Evolutionary conservation across 768 basidiomycete species (phyloP), one percentile per base, ranked within the genome.

Genomic region (Serendipita sp.): DNA sequence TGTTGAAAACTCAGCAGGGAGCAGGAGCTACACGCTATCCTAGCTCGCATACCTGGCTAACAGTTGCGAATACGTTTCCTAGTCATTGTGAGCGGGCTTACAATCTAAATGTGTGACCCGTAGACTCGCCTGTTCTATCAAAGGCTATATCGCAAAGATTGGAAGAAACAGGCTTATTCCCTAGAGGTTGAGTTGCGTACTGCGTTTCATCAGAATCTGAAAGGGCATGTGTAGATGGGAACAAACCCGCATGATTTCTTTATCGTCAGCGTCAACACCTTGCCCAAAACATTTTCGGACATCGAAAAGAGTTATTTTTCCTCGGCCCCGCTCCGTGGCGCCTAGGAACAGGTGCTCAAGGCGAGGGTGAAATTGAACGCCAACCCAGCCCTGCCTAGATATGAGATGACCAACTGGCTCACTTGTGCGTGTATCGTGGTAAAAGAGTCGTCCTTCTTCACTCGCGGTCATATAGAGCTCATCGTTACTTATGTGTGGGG

Each of bases 401-500:
- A 60, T 18, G 16, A 60, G 30, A 60, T 60, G 56, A n/a, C 34
- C 34, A 36, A 32, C 36, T 11, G 56, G 56, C 8, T 66, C 68
- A 46, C 71, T 72, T 18, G 73, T 74, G 18, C 88, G 81, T 15
- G 75, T 74, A 70, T 90, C 88, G 66, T 85, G 82, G 41, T 83
- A 76, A 41, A 83, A 70, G 65, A 90, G 78, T 63, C 77, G 78
- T 0, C 88, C 89, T 69, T 89, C 85, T 70, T 89, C 86, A 68
- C 88, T 82, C n/a, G 81, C 85, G 67, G 81, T 86, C 66, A 90
- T 69, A 67, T 85, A 84, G 0, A 88, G 66, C 28, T 86, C 83
- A 32, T 90, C 88, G 46, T 83, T 78, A 44, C 73, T 73, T n/a
- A 85, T 81, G 70, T 88, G 86, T 46, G 83, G 82, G 4, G 84